Evolutionary conservation across 306 rosid genomes (phyloP).

Genomic region (Mucuna pruriens): DNA sequence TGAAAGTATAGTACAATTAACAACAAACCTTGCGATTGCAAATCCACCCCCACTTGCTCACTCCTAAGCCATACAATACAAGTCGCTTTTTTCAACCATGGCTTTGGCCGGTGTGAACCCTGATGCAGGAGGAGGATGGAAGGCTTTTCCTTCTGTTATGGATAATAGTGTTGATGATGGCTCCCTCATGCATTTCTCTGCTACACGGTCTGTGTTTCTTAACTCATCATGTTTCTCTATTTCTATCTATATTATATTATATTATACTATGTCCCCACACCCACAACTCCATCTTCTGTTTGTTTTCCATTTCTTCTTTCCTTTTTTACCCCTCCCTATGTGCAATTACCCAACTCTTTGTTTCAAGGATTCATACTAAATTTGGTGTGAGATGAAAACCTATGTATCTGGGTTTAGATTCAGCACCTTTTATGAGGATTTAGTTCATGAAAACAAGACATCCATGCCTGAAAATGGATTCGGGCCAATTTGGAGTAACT

Average conservation of each 20-base stretch:
- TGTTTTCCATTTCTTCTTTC: background rate
- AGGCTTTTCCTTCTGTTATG: background rate
- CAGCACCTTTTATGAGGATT: background rate
- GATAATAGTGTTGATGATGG: constrained; percentile 9
- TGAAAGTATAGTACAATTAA: background rate
- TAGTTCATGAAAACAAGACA: background rate
- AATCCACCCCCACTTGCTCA: background rate
- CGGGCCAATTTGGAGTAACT: background rate
- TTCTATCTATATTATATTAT: background rate
- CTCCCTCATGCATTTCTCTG: constrained; percentile 31
- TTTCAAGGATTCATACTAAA: background rate
- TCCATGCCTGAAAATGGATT: background rate
- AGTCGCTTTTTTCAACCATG: constrained; percentile 28
- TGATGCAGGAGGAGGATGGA: background rate
- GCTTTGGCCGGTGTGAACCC: constrained; percentile 36
- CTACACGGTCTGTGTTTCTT: constrained; percentile 27
- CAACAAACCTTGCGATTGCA: background rate
- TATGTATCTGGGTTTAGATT: background rate
- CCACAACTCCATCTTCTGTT: background rate
- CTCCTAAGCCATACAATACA: constrained; percentile 17
- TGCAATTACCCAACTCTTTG: background rate
- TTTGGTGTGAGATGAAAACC: background rate
- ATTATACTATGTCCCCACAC: background rate
- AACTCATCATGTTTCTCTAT: background rate
- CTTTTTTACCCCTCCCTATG: background rate